Conservation (phyloP, 2,329 filamentous ascomycete genomes). For the Penicillium oxalicum region DNA sequence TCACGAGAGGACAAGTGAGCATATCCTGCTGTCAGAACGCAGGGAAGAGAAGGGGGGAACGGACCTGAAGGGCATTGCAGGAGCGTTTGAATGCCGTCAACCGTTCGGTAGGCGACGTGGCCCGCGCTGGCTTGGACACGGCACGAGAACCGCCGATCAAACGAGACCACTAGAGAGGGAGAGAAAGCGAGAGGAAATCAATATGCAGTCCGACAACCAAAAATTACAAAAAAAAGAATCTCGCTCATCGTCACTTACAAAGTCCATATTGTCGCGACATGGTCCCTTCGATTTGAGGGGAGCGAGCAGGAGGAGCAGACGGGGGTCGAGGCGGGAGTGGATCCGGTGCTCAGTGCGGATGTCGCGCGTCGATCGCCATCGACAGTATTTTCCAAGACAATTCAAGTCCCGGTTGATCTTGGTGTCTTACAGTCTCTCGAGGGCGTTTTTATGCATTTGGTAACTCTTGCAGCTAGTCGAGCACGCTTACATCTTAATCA, state of each 20-base stretch:
- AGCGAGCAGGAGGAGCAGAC: slow-evolving; percentile 12
- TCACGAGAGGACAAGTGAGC: slow-evolving; percentile 4
- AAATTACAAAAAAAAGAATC: background rate
- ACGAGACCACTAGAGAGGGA: slow-evolving; percentile 51
- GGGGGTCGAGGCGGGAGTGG: slow-evolving; percentile 15
- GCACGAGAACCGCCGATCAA: slow-evolving; percentile 53
- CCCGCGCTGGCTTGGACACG: slow-evolving; percentile 44
- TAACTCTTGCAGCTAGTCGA: no score
- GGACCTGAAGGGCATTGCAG: slow-evolving; percentile 54
- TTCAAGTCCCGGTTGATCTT: no score
- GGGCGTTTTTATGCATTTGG: no score
- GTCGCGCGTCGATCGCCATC: slow-evolving; percentile 15
- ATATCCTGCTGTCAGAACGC: background rate
- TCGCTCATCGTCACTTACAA: slow-evolving; percentile 31
- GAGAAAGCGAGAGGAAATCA: slow-evolving; percentile 4
- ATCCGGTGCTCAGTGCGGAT: slow-evolving; percentile 14
- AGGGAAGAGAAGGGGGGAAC: background rate
- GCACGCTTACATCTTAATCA: no score
- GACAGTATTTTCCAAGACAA: background rate
- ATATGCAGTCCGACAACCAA: background rate
- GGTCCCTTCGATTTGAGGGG: slow-evolving; percentile 18
- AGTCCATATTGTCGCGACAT: slow-evolving; percentile 39
- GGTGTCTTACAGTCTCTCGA: no score
- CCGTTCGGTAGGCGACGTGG: slow-evolving; percentile 54
- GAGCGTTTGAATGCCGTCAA: slow-evolving; percentile 56